Base-by-base conservation (phyloP, 345 rosid genomes). In the Salix koriyanagi region DNA sequence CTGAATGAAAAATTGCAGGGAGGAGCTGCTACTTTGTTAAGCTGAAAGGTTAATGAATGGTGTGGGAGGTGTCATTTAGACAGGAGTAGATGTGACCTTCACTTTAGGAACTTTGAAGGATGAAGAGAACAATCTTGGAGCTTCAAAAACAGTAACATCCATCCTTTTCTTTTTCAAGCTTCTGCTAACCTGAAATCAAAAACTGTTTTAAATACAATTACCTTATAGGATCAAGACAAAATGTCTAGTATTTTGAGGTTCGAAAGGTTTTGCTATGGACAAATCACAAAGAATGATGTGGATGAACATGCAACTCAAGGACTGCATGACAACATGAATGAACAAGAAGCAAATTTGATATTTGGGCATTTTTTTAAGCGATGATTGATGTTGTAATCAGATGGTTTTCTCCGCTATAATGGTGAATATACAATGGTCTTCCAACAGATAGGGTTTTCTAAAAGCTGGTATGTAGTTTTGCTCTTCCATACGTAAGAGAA, bases 61-160 rank as follows among this genome's bases (percentile, higher is more conserved):
- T 18, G 70, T 58, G 64, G 4, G 14, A 25, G 4, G 9, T n/a
- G 26, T 19, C 73, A 78, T 77, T 70, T 56, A 37, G n/a, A 39
- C 42, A 61, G 30, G 61, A 25, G 83, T 67, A 70, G 86, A 61
- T 44, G 88, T 75, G 68, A 75, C 67, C 91, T 94, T 94, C 85
- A 92, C 85, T 84, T 90, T 94, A 76, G 98, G 97, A 67, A 94
- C 86, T 83, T 87, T 91, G 80, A 93, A 96, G 16, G 83, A 18
- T 39, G 94, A 84, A 21, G 89, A 76, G 86, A 94, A 94, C 85
- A 91, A 74, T 79, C 79, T 92, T 32, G 95, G 97, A 67, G 87
- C 85, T 56, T 89, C 91, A 39, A 70, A 67, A 64, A 39, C 74
- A 21, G 75, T 41, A 42, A 23, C 72, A 21, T 82, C 88, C 71